phyloP scores from a whole-genome alignment of 2,329 filamentous ascomycete genomes.

The Venturia asperata region DNA sequence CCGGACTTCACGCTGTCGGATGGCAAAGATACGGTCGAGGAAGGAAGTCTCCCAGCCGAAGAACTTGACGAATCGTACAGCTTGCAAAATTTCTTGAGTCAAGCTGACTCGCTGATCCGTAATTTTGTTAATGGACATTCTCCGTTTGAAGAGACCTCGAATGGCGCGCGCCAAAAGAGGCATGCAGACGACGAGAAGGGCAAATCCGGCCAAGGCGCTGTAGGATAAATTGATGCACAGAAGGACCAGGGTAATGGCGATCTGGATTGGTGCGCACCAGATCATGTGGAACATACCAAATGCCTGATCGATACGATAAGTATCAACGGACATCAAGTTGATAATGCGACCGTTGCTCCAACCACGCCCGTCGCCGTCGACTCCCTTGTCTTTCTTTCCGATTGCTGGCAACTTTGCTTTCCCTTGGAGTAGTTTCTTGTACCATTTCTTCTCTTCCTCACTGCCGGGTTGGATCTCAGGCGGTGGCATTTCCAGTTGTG shows the following conservation, averaged over 20 bases:
- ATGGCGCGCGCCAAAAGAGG: conserved; percentile 73
- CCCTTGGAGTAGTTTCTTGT: conserved; percentile 40
- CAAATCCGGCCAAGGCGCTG: conserved; percentile 83
- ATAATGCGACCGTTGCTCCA: conserved; percentile 91
- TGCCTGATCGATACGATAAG: conserved; percentile 84
- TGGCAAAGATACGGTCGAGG: conserved; percentile 63
- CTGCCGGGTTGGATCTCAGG: conserved; percentile 41
- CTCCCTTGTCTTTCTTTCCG: conserved; percentile 39
- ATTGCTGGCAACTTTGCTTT: conserved; percentile 36
- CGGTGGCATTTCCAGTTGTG: conserved; percentile 33
- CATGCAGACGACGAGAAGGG: conserved; percentile 68
- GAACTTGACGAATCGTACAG: conserved; percentile 91
- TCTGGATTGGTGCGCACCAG: conserved; percentile 77
- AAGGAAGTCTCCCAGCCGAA: conserved; percentile 95
- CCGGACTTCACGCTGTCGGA: conserved; percentile 68
- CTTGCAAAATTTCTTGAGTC: conserved; percentile 85
- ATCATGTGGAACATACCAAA: conserved; percentile 83
- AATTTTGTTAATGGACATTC: conserved; percentile 80
- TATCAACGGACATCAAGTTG: conserved; percentile 92
- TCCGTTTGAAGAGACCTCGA: conserved; percentile 64
- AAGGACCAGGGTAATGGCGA: conserved; percentile 70
- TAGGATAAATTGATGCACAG: conserved; percentile 84
- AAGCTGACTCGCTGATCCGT: conserved; percentile 88
- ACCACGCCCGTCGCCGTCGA: conserved; percentile 64
- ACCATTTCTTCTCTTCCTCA: conserved; percentile 45